A percentile compares a stretch with the other conserved stretches of the same genome.
phyloP scores from a whole-genome alignment of 2,329 filamentous ascomycete species.

The Tolypocladium sp. region DNA sequence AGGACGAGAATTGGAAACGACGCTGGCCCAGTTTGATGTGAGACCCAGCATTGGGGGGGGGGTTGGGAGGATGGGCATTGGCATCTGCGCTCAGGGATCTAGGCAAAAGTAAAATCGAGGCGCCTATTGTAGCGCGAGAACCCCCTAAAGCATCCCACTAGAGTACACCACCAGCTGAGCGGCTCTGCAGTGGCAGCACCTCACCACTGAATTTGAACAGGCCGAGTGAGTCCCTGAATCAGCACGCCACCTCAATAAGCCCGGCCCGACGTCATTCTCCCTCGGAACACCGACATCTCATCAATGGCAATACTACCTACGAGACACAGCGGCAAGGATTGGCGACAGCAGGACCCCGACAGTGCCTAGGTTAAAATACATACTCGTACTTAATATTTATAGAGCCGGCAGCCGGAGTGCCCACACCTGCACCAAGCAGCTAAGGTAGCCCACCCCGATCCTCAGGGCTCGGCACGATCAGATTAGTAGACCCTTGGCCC shows the following conservation, averaged over 20 bases:
- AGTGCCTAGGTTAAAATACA: neutral
- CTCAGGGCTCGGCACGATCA: neutral
- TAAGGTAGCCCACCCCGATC: neutral
- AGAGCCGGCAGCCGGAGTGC: neutral
- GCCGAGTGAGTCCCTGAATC: neutral
- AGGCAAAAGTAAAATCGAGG: neutral
- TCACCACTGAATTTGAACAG: neutral
- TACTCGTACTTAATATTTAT: neutral
- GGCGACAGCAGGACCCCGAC: neutral
- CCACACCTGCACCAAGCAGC: neutral
- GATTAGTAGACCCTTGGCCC: neutral
- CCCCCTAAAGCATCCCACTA: neutral
- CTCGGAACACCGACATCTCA: neutral
- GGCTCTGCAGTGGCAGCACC: neutral
- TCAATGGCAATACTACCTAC: neutral
- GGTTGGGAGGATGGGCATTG: neutral
- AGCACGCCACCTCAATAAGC: neutral
- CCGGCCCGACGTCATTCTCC: neutral
- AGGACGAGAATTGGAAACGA: neutral
- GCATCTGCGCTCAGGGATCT: neutral
- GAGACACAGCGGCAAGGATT: neutral
- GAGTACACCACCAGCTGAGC: neutral
- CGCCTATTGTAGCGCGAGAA: neutral
- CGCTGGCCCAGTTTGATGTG: neutral
- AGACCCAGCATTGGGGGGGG: neutral